A percentile compares a stretch with the other conserved stretches of the same genome.
Conservation (phyloP, 31 red algal genomes). For the Endocladia muricata region DNA sequence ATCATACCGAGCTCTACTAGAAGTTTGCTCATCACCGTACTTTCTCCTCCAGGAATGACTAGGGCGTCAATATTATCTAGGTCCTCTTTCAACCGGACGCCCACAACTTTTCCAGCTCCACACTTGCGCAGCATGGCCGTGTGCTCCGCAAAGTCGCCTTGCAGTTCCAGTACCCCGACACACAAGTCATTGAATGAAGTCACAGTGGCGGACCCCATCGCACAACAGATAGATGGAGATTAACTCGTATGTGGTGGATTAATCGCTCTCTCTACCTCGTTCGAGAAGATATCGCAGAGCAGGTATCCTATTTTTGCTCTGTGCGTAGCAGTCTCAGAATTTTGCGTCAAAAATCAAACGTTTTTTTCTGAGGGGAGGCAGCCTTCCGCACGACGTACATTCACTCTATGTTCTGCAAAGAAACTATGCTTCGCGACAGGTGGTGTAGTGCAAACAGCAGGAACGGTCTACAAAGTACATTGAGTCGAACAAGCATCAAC, state of each 20-base stretch:
- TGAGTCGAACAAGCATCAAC: not conserved
- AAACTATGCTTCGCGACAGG: not conserved
- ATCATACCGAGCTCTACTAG: constrained; percentile 74
- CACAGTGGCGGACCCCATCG: constrained; percentile 9
- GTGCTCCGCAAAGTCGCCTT: constrained; percentile 98
- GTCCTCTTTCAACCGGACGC: constrained; percentile 40
- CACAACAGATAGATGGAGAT: not conserved
- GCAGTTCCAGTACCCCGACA: constrained; percentile 92
- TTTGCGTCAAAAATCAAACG: too few relatives aligned
- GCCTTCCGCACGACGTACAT: not conserved
- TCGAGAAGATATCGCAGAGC: too few relatives aligned
- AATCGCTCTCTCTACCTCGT: too few relatives aligned
- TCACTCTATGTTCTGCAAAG: not conserved
- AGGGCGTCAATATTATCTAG: constrained; percentile 73
- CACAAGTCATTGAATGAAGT: constrained; percentile 5
- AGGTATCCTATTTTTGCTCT: too few relatives aligned
- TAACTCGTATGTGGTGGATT: not conserved
- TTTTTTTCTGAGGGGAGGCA: not conserved
- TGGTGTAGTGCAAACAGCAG: not conserved
- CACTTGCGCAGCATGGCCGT: constrained; percentile 80
- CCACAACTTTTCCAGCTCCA: constrained; percentile 47
- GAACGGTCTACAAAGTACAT: not conserved
- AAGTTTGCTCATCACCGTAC: constrained; percentile 88
- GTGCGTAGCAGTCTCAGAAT: too few relatives aligned
- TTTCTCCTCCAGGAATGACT: constrained; percentile 95